These are phyloP conservation scores for Salix purpurea DNA, from an alignment of 345 rosid genomes.

Conservation along the genomic window DNA sequence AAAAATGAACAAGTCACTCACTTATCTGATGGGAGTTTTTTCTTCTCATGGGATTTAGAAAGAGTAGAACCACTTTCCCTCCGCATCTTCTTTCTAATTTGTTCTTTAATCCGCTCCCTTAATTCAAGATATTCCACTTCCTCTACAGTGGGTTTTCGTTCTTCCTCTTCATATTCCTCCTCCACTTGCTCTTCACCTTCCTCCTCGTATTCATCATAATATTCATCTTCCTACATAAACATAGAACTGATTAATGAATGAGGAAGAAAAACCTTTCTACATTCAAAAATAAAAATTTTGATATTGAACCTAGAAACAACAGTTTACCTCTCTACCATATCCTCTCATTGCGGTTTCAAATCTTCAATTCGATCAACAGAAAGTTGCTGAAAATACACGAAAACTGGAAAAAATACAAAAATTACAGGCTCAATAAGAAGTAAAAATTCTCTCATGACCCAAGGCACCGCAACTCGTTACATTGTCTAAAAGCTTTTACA, in stretches of 20 bases:
- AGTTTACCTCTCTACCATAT: slow-evolving; percentile 46
- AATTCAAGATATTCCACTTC: slow-evolving; percentile 56
- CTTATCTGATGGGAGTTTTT: slow-evolving; percentile 56
- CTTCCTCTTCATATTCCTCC: slow-evolving; percentile 39
- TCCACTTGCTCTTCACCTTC: slow-evolving; percentile 34
- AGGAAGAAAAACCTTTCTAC: background rate
- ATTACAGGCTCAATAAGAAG: background rate
- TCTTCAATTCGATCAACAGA: background rate
- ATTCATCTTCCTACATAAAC: slow-evolving; percentile 35
- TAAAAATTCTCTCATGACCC: background rate
- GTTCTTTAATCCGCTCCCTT: slow-evolving; percentile 63
- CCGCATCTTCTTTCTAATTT: slow-evolving; percentile 45
- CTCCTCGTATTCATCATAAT: slow-evolving; percentile 51
- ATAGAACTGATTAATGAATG: background rate
- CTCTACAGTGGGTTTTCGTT: slow-evolving; percentile 50
- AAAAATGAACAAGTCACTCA: slow-evolving; percentile 27
- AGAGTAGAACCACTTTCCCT: slow-evolving; percentile 38
- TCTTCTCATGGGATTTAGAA: slow-evolving; percentile 35
- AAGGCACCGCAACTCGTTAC: background rate
- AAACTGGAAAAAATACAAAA: too few relatives aligned
- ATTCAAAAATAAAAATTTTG: background rate
- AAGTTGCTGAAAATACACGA: background rate
- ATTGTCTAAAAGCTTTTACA: too few relatives aligned
- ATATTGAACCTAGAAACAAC: background rate
- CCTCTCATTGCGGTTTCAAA: slow-evolving; percentile 35